Percentiles rank a stretch among this genome's conserved stretches.
These are phyloP conservation scores for Lathyrus sativus DNA, from an alignment of 306 rosid genomes.

Conservation along the genomic window DNA sequence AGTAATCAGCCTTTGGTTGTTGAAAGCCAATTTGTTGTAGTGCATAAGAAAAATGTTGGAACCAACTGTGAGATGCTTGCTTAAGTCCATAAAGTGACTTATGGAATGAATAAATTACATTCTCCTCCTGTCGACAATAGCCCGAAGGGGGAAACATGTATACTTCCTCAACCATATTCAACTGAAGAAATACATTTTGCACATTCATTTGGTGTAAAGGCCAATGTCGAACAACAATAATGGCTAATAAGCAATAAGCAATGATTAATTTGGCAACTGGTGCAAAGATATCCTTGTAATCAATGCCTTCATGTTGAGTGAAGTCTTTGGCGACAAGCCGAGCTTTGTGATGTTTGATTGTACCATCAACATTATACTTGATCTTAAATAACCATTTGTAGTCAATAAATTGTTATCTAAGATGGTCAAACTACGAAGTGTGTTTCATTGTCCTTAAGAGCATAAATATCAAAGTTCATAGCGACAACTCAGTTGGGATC, in stretches of 20 bases:
- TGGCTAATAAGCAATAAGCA: not conserved
- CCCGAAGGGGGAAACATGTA: not conserved
- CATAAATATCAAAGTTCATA: not conserved
- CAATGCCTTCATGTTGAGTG: not conserved
- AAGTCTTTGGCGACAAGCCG: not conserved
- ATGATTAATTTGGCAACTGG: not conserved
- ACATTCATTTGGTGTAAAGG: not conserved
- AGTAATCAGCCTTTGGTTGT: not conserved
- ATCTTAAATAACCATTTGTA: not conserved
- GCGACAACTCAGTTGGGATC: not conserved
- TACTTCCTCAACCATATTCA: not conserved
- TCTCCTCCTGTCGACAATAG: slow-evolving; percentile 5
- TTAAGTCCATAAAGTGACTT: not conserved
- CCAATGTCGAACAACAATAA: not conserved
- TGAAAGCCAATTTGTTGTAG: not conserved
- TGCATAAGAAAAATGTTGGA: not conserved
- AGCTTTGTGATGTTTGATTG: not conserved
- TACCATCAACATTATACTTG: not conserved
- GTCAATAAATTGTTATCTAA: not conserved
- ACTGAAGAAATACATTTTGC: not conserved
- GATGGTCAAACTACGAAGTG: not conserved
- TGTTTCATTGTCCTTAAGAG: not conserved
- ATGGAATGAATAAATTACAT: not conserved
- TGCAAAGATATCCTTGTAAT: not conserved
- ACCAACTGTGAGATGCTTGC: not conserved